phyloP scores from a whole-genome alignment of 306 rosid species.

The apple (Malus domestica) region DNA sequence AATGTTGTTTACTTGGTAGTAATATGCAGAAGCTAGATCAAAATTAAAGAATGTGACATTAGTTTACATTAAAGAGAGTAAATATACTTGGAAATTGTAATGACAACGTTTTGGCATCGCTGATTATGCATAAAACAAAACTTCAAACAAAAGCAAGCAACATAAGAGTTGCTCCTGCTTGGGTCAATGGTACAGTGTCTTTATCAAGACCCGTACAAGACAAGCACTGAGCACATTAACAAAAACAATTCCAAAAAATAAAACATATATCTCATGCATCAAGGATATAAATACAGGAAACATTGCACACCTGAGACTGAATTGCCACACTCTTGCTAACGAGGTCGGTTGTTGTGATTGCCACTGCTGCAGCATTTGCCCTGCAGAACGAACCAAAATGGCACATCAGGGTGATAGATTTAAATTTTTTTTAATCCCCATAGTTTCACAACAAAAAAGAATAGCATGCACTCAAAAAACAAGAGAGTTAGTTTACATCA shows the following conservation, averaged over 20 bases:
- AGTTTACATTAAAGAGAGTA: too few species aligned
- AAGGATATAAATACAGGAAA: conserved; percentile 1
- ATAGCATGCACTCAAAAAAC: background rate
- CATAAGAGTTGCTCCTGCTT: background rate
- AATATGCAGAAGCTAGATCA: background rate
- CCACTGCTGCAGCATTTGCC: conserved; percentile 92
- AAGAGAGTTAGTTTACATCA: background rate
- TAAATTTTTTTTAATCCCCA: background rate
- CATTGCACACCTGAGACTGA: conserved; percentile 56
- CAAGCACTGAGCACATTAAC: background rate
- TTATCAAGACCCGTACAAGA: background rate
- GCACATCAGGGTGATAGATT: background rate
- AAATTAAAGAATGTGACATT: background rate
- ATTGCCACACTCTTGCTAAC: conserved; percentile 94
- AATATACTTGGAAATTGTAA: background rate
- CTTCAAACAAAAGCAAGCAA: background rate
- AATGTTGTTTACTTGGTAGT: background rate
- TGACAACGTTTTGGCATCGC: background rate
- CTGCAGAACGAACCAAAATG: conserved; percentile 34
- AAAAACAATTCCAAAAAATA: background rate
- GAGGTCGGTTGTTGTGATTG: conserved; percentile 92
- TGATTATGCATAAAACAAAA: background rate
- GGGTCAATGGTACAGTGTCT: background rate
- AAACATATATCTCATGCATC: background rate
- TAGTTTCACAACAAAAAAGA: background rate